Evolutionary conservation across 768 basidiomycete genomes (phyloP).

Genomic region (Pleurotus eryngii): DNA sequence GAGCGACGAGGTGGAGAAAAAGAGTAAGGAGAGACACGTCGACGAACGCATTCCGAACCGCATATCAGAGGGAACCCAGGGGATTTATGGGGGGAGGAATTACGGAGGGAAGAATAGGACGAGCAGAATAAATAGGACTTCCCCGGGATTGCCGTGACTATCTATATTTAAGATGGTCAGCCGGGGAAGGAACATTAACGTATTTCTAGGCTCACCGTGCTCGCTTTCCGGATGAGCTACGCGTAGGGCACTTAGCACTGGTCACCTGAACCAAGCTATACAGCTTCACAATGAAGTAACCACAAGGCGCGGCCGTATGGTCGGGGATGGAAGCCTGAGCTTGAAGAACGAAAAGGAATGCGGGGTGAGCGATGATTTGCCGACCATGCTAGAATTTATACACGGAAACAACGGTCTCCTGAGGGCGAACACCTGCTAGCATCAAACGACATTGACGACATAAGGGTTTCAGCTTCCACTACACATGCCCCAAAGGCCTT

Average conservation of each 20-base stretch:
- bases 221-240: too few species aligned
- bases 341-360: neutral
- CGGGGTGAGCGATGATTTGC: neutral
- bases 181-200: too few species aligned
- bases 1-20: neutral
- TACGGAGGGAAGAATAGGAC: too few species aligned
- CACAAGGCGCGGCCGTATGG: conserved; percentile 4
- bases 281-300: neutral
- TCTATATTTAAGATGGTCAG: too few species aligned
- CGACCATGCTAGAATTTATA: neutral
- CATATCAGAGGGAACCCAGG: neutral
- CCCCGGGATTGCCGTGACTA: too few species aligned
- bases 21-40: conserved; percentile 1
- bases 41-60: neutral
- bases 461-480: neutral
- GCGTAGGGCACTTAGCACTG: too few species aligned
- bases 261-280: neutral
- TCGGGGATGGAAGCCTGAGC: neutral
- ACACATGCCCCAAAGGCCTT: conserved; percentile 1
- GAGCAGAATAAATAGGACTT: too few species aligned
- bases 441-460: neutral
- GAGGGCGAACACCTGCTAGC: neutral
- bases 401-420: neutral
- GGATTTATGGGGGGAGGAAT: too few species aligned
- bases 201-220: too few species aligned